Base-by-base conservation (phyloP, 148 eudicot genomes). In the Silene uniflora region DNA sequence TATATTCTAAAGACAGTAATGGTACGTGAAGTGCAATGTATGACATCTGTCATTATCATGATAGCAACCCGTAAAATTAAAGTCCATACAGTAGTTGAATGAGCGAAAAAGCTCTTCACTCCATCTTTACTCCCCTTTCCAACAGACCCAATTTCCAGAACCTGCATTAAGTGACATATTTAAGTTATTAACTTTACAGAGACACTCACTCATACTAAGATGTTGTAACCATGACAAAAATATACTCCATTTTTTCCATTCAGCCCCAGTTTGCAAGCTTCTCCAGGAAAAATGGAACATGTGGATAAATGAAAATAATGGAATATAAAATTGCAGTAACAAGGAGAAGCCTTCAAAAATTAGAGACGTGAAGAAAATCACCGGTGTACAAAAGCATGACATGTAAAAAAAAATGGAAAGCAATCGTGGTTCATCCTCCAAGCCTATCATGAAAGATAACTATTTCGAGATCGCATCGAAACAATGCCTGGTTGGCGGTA, bases 111-210 rank as follows among this genome's bases (percentile, higher is more conserved):
- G 16, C 80, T 84, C 76, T 87, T 82, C 74, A 65, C 76, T 17
- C 89, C 95, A 63, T 84, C 83, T 81, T 81, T 72, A 72, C 74
- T 77, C 75, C 91, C 89, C 85, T 88, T 92, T 17, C 99, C 99
- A 67, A 96, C 86, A 59, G 99, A 91, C 75, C 99, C 98, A 84
- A 92, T 85, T 86, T 96, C 99, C 73, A 96, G 44, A 73, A 96
- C 92, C 99, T 96, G 83, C 73, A 80, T 52, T 78, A 46, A 74
- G 72, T 23, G 60, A 66, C 77, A 81, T 6, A 77, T 17, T 7
- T 39, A 62, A 69, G 47, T 61, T 61, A 35, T 24, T 7, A 8
- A 21, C 46, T 35, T 17, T 7, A 27, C 7, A 46, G 8, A 18
- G 22, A 21, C 71, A 35, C 14, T 16, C 10, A 1, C 24, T 16